Evolutionary conservation across 345 rosid species (phyloP).

Genomic region (Euclidium syriacum): DNA sequence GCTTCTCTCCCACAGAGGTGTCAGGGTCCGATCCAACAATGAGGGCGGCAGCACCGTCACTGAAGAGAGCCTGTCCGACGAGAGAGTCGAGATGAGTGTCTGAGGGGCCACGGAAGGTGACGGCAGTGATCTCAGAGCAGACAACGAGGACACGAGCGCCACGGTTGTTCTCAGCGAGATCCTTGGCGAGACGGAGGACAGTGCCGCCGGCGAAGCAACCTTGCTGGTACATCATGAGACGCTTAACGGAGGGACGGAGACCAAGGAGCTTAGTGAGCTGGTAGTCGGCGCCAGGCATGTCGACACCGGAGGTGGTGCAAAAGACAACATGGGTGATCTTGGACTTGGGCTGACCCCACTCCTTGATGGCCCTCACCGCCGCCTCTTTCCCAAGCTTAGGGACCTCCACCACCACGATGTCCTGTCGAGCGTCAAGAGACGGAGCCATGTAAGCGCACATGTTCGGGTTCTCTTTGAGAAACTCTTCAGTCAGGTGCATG

Average conservation of each 20-base stretch:
- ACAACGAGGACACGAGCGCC: conserved; percentile 77
- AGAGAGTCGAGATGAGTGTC: conserved; percentile 63
- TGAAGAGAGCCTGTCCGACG: conserved; percentile 69
- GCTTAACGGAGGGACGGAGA: conserved; percentile 70
- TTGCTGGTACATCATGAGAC: conserved; percentile 64
- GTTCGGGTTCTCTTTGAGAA: conserved; percentile 48
- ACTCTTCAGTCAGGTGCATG: conserved; percentile 66
- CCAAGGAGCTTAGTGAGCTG: conserved; percentile 84
- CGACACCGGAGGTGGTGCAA: conserved; percentile 83
- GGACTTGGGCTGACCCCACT: conserved; percentile 85
- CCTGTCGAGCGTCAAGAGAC: conserved; percentile 68
- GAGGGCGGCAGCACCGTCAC: conserved; percentile 66
- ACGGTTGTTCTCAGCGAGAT: conserved; percentile 72
- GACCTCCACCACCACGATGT: conserved; percentile 71
- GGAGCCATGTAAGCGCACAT: conserved; percentile 69
- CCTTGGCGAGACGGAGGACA: conserved; percentile 81
- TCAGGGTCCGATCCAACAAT: conserved; percentile 66
- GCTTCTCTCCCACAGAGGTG: conserved; percentile 40
- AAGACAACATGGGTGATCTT: conserved; percentile 79
- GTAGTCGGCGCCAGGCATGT: conserved; percentile 95
- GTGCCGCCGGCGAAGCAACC: conserved; percentile 83
- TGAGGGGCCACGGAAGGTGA: conserved; percentile 76
- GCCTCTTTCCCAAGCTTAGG: conserved; percentile 83
- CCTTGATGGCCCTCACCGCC: conserved; percentile 66
- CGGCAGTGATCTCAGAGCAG: conserved; percentile 72